A percentile compares a stretch with the other conserved stretches of the same genome.
phyloP scores from a whole-genome alignment of 805 yeast species.

The Kodamaea restingae region DNA sequence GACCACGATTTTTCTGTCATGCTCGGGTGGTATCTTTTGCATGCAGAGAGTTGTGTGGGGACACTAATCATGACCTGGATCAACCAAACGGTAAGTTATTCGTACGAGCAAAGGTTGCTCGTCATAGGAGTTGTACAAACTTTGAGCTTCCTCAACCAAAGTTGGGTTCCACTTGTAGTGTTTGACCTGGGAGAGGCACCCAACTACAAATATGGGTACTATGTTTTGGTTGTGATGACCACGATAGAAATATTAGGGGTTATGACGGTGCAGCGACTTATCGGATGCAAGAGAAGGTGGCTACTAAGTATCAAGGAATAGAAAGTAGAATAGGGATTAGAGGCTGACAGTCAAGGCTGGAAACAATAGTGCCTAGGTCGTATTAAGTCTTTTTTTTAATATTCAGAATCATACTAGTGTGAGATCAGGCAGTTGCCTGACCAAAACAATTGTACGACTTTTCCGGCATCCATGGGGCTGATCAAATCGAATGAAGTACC shows the following conservation, averaged over 20 bases:
- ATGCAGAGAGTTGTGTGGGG: conserved; percentile 6
- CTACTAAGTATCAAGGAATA: conserved; percentile 1
- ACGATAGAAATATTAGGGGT: conserved; percentile 5
- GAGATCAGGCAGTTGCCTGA: no score
- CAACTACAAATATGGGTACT: conserved; percentile 7
- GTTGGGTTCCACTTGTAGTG: conserved; percentile 8
- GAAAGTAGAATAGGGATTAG: not conserved
- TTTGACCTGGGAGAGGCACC: conserved; percentile 7
- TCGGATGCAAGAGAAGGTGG: conserved; percentile 4
- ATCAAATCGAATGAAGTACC: no score
- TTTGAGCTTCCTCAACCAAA: conserved; percentile 7
- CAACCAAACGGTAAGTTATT: conserved; percentile 8
- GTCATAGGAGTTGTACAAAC: conserved; percentile 9
- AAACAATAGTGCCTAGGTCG: no score
- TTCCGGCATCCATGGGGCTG: no score
- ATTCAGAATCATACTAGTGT: no score
- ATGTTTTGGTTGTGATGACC: conserved; percentile 2
- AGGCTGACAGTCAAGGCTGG: not conserved
- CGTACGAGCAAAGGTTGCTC: conserved; percentile 8
- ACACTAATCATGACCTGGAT: conserved; percentile 8
- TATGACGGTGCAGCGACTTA: conserved; percentile 1
- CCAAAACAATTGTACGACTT: no score
- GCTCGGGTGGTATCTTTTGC: conserved; percentile 7
- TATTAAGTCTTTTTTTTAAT: no score
- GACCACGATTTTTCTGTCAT: conserved; percentile 3